Base-by-base conservation (phyloP, 2,329 filamentous ascomycete genomes). In the Fusarium zealandicum region DNA sequence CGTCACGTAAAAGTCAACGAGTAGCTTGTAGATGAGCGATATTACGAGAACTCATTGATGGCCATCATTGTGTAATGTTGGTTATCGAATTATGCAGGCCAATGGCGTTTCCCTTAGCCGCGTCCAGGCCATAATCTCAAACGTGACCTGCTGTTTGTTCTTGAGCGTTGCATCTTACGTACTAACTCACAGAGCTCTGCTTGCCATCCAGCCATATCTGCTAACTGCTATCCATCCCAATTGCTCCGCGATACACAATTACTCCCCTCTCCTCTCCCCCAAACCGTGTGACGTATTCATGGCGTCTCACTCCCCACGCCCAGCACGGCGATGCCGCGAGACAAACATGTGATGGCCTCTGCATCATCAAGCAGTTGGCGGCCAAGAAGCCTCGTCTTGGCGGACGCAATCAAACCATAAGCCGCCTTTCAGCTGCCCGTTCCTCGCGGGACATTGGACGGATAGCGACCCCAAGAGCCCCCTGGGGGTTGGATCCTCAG, bases 241-340 rank as follows among this genome's bases (percentile, higher is more conserved):
- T 30, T 30, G 12, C 35, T 6, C 20, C n/a, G n/a, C n/a, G n/a
- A n/a, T n/a, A n/a, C n/a, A n/a, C n/a, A n/a, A n/a, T n/a, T n/a
- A n/a, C n/a, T n/a, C n/a, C n/a, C n/a, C n/a, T n/a, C n/a, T n/a
- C n/a, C n/a, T n/a, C n/a, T n/a, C n/a, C n/a, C n/a, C n/a, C n/a
- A n/a, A n/a, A n/a, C n/a, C 6, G 4, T 20, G 20, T 20, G 20
- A 20, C 20, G 20, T 20, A 20, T 6, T 6, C 20, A 20, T 20
- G 20, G 20, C 32, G 39, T 42, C 39, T 20, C 39, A 31, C 38
- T 41, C 25, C n/a, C 13, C 37, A 31, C 35, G 28, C 38, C 14
- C 17, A 25, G 20, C 20, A 59, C 54, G 49, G 56, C 27, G 31
- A 46, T 35, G 49, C 54, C 43, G 54, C 28, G 40, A 36, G 28